A percentile compares a stretch with the other conserved stretches of the same genome.
phyloP scores from a whole-genome alignment of 495 filamentous ascomycete genomes.

The Penicillium paradoxum region DNA sequence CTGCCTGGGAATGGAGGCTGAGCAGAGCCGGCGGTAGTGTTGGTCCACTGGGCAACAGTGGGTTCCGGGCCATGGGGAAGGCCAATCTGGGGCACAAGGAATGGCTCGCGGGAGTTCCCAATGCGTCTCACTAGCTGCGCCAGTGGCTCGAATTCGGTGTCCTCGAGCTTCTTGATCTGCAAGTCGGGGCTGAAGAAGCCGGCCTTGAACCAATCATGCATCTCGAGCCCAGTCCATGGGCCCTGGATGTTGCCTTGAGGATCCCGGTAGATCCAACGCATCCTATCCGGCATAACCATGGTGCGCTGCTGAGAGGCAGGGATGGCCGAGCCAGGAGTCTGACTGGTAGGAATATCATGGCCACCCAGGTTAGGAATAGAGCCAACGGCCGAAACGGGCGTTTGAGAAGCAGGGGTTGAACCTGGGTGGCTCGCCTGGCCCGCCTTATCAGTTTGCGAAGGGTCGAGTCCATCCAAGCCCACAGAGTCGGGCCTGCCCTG shows the following conservation, averaged over 20 bases:
- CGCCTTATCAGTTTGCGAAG: conserved; percentile 23
- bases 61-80: conserved; percentile 76
- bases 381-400: conserved; percentile 41
- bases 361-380: conserved; percentile 32
- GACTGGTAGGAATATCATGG: conserved; percentile 26
- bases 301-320: conserved; percentile 70
- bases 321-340: conserved; percentile 48
- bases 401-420: conserved; percentile 37
- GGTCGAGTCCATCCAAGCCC: conserved; percentile 36
- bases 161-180: conserved; percentile 89
- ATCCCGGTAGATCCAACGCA: conserved; percentile 97
- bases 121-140: conserved; percentile 93
- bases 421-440: conserved; percentile 28
- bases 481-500: conserved; percentile 49
- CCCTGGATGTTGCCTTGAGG: conserved; percentile 88
- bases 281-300: conserved; percentile 99
- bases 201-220: conserved; percentile 99
- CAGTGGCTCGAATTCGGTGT: conserved; percentile 90
- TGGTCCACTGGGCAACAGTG: conserved; percentile 34
- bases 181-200: conserved; percentile 95
- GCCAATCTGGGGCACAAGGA: conserved; percentile 94
- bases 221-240: conserved; percentile 92
- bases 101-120: conserved; percentile 94
- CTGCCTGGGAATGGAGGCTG: conserved; percentile 93
- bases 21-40: conserved; percentile 52